Evolutionary conservation across 768 basidiomycete species (phyloP).

Genomic region (Russula lepida): DNA sequence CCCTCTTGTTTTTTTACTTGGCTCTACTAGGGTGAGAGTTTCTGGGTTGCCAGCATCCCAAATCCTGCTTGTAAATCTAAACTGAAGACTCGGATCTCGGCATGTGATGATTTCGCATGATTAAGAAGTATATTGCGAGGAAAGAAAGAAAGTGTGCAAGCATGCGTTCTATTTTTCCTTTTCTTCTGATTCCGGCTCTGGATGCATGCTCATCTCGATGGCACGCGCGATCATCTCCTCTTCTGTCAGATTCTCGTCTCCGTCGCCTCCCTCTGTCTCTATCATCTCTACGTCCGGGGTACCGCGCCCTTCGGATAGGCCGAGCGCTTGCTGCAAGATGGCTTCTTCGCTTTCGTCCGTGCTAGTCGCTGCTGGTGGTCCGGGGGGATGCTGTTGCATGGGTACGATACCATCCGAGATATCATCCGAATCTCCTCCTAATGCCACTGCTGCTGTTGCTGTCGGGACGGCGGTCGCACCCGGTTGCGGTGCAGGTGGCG

Average conservation of each 20-base stretch:
- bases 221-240: conserved; percentile 88
- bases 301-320: conserved; percentile 54
- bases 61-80: conserved; percentile 2
- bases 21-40: neutral
- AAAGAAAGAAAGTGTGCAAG: neutral
- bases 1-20: neutral
- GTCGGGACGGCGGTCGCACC: conserved; percentile 29
- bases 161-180: conserved; percentile 29
- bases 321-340: conserved; percentile 67
- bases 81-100: neutral
- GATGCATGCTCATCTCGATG: conserved; percentile 88
- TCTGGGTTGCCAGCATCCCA: neutral
- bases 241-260: conserved; percentile 65
- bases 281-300: conserved; percentile 36
- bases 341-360: conserved; percentile 69
- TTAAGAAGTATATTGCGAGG: neutral
- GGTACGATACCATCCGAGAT: conserved; percentile 29
- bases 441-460: conserved; percentile 22
- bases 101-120: neutral
- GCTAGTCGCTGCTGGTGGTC: conserved; percentile 22
- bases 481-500: conserved; percentile 23
- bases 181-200: conserved; percentile 43
- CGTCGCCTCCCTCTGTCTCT: conserved; percentile 37
- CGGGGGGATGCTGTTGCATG: conserved; percentile 25
- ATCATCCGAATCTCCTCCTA: too few species aligned